A percentile compares a stretch with the other conserved stretches of the same genome.
These are phyloP conservation scores for Fragaria vesca DNA, from an alignment of 306 rosid species.

Conservation along the genomic window DNA sequence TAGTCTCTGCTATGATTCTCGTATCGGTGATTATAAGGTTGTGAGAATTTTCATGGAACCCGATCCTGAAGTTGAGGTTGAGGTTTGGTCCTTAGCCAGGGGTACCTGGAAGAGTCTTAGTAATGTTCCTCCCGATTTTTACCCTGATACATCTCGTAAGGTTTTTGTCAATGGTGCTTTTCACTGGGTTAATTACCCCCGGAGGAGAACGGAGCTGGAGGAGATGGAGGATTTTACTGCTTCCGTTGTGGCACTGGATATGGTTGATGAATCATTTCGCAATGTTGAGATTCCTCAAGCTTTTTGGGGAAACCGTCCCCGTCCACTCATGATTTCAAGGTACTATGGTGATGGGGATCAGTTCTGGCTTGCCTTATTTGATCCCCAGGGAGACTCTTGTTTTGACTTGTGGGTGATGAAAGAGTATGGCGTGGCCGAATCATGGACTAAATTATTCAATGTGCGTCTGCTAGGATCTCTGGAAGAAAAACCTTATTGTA, in stretches of 20 bases:
- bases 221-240: not conserved
- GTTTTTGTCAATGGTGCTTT: not conserved
- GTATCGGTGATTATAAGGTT: not conserved
- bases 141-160: not conserved
- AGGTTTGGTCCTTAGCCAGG: not conserved
- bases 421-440: not conserved
- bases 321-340: not conserved
- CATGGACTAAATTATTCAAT: not conserved
- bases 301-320: not conserved
- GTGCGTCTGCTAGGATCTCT: not conserved
- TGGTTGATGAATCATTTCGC: not conserved
- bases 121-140: not conserved
- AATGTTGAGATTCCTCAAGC: not conserved
- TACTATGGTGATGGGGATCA: not conserved
- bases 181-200: not conserved
- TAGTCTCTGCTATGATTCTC: not conserved
- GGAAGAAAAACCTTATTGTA: not conserved
- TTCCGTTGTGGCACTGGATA: not conserved
- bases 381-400: not conserved
- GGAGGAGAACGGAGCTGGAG: no score
- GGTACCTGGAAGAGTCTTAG: not conserved
- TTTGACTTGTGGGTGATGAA: constrained; percentile 4
- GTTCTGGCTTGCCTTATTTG: not conserved
- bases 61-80: not conserved
- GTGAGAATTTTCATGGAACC: not conserved